A percentile compares a stretch with the other conserved stretches of the same genome.
Conservation (phyloP, 306 rosid genomes). For the Astragalus glycyphyllos region DNA sequence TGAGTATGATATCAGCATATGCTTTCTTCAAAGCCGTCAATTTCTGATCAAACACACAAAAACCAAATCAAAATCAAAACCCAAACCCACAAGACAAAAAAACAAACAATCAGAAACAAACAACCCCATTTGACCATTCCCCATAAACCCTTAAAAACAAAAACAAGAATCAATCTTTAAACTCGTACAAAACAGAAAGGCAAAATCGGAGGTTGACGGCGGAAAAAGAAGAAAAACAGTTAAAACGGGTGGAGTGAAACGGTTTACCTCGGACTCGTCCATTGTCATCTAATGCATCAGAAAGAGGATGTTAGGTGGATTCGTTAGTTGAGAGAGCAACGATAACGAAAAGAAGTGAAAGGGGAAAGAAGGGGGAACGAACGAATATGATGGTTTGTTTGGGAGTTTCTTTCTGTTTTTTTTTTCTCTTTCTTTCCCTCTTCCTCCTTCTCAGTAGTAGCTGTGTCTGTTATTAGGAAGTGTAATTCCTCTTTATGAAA, state of each 20-base stretch:
- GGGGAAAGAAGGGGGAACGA: slow-evolving; percentile 13
- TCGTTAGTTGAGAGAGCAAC: slow-evolving; percentile 37
- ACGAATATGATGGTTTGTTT: slow-evolving; percentile 5
- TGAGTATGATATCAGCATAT: slow-evolving; percentile 77
- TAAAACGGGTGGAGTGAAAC: slow-evolving; percentile 17
- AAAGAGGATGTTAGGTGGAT: not conserved
- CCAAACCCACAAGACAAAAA: not conserved
- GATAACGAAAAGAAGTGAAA: slow-evolving; percentile 11
- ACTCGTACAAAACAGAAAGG: not conserved
- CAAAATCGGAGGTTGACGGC: slow-evolving; percentile 29
- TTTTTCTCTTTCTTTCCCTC: not conserved
- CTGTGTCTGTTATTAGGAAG: slow-evolving; percentile 81
- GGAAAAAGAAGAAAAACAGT: slow-evolving; percentile 31
- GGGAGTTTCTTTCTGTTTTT: slow-evolving; percentile 62
- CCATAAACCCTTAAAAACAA: not conserved
- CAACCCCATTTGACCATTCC: slow-evolving; percentile 18
- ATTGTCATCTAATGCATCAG: slow-evolving; percentile 49
- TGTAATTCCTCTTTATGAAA: not conserved
- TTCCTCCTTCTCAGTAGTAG: slow-evolving; percentile 37
- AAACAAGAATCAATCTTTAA: not conserved
- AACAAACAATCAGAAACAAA: slow-evolving; percentile 34
- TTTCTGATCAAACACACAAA: slow-evolving; percentile 57
- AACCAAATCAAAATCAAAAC: slow-evolving; percentile 35
- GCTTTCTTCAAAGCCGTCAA: slow-evolving; percentile 85
- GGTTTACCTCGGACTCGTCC: slow-evolving; percentile 64